phyloP scores from a whole-genome alignment of 768 basidiomycete species.

The Phlegmacium glaucopus region DNA sequence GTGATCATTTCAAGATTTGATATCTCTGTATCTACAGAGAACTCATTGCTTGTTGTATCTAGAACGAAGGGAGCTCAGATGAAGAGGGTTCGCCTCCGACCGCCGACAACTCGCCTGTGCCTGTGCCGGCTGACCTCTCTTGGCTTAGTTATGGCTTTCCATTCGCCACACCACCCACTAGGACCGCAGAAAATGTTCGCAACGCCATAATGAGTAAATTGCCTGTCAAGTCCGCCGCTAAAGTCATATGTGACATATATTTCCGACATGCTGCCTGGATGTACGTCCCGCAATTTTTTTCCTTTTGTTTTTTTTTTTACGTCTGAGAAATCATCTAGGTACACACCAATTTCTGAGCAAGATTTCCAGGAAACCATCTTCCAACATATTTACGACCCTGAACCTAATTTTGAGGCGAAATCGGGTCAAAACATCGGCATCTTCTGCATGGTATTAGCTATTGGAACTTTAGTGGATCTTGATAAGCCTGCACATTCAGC shows the following conservation, averaged over 20 bases:
- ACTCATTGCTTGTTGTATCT: constrained; percentile 15
- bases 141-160: constrained; percentile 64
- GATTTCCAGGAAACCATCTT: constrained; percentile 55
- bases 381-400: constrained; percentile 48
- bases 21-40: constrained; percentile 8
- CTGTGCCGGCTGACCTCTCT: constrained; percentile 49
- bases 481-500: constrained; percentile 48
- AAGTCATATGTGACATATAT: constrained; percentile 47
- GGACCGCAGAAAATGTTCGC: constrained; percentile 41
- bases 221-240: constrained; percentile 37
- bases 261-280: constrained; percentile 72
- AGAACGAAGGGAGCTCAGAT: constrained; percentile 62
- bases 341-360: constrained; percentile 57
- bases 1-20: constrained; percentile 28
- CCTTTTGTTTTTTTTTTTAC: not conserved
- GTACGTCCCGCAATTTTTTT: constrained; percentile 35
- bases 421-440: constrained; percentile 55
- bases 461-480: constrained; percentile 62
- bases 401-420: constrained; percentile 34
- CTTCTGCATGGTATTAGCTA: constrained; percentile 59
- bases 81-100: constrained; percentile 34
- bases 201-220: constrained; percentile 42
- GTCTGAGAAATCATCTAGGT: constrained; percentile 36
- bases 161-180: constrained; percentile 42
- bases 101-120: constrained; percentile 19